Percentiles rank a stretch among this genome's conserved stretches.
Evolutionary conservation across 2,329 filamentous ascomycete species (phyloP).

Genomic region (Berkeleyomyces rouxiae): DNA sequence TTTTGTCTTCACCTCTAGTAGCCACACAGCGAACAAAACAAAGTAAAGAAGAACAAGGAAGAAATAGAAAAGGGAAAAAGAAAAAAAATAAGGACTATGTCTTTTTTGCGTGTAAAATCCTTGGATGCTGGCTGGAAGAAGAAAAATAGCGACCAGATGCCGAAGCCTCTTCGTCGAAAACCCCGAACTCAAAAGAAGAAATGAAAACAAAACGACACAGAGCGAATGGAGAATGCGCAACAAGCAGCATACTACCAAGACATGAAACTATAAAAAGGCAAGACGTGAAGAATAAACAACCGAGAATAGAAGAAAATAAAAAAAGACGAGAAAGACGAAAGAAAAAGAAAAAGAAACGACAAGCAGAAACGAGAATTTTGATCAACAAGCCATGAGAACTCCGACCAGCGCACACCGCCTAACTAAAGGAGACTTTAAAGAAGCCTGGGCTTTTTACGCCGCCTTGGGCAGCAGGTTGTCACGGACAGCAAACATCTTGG

Average conservation of each 20-base stretch:
- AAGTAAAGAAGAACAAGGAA: slow-evolving; percentile 13
- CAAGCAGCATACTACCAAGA: not conserved
- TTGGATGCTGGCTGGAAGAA: not conserved
- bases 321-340: slow-evolving; percentile 16
- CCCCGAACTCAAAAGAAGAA: not conserved
- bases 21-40: slow-evolving; percentile 9
- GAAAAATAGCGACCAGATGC: not conserved
- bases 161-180: not conserved
- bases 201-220: not conserved
- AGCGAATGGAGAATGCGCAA: not conserved
- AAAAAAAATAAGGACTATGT: not conserved
- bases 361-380: slow-evolving; percentile 16
- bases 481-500: slow-evolving; percentile 97
- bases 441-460: slow-evolving; percentile 5
- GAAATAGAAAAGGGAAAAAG: not conserved
- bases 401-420: slow-evolving; percentile 6
- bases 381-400: slow-evolving; percentile 12
- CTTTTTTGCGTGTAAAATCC: not conserved
- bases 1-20: not conserved
- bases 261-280: not conserved
- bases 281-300: slow-evolving; percentile 16
- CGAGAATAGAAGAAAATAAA: slow-evolving; percentile 16
- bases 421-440: slow-evolving; percentile 9
- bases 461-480: slow-evolving; percentile 45
- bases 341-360: slow-evolving; percentile 20